phyloP scores from a whole-genome alignment of 345 rosid genomes.

The Acer saccharum region DNA sequence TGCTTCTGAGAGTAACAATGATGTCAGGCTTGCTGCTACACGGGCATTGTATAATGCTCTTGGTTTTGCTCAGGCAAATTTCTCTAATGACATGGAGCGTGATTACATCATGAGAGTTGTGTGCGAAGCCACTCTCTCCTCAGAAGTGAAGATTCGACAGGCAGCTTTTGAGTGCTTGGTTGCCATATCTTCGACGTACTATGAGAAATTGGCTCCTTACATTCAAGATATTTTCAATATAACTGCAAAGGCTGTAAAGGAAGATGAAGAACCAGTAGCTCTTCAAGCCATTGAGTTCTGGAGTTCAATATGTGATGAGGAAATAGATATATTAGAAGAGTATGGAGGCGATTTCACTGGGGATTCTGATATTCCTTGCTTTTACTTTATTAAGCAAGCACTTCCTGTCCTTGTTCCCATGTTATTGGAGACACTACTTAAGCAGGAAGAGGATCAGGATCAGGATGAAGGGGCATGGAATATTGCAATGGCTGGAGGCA shows the following conservation, averaged over 20 bases:
- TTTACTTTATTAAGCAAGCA: slow-evolving; percentile 42
- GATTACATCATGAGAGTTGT: slow-evolving; percentile 41
- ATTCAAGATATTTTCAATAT: slow-evolving; percentile 33
- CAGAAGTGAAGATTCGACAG: slow-evolving; percentile 34
- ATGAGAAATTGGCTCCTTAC: slow-evolving; percentile 34
- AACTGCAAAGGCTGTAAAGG: slow-evolving; percentile 35
- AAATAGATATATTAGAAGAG: slow-evolving; percentile 42
- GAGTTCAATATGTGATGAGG: slow-evolving; percentile 40
- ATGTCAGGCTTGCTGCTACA: slow-evolving; percentile 36
- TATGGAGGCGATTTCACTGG: slow-evolving; percentile 40
- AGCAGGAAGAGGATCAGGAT: slow-evolving; percentile 41
- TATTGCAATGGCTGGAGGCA: slow-evolving; percentile 61
- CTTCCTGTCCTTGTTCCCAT: slow-evolving; percentile 32
- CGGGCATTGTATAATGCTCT: slow-evolving; percentile 34
- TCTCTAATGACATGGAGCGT: slow-evolving; percentile 32
- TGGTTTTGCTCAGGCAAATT: slow-evolving; percentile 39
- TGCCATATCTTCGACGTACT: slow-evolving; percentile 34
- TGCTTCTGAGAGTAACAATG: slow-evolving; percentile 30
- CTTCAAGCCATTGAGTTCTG: slow-evolving; percentile 40
- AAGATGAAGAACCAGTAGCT: slow-evolving; percentile 35
- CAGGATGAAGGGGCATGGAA: slow-evolving; percentile 41
- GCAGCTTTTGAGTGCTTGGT: slow-evolving; percentile 39
- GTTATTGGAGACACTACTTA: slow-evolving; percentile 36
- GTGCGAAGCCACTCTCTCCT: slow-evolving; percentile 37
- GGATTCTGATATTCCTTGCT: slow-evolving; percentile 43